Evolutionary conservation across 108 stramenopile genomes (phyloP).

Genomic region (Nitzschia inconspicua): DNA sequence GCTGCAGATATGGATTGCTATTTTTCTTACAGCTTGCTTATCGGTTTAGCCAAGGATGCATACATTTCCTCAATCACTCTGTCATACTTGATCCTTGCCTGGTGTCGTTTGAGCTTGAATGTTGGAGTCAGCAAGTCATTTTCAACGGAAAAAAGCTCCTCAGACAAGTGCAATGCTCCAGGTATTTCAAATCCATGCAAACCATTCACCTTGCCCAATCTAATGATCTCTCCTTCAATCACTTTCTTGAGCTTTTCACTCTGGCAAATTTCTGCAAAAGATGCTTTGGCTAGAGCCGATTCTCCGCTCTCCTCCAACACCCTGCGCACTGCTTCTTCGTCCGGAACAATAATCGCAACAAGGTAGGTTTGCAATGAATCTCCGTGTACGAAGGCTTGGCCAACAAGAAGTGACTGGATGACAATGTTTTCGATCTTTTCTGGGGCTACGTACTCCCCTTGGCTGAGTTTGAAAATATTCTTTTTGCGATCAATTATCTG

Average conservation of each 20-base stretch:
- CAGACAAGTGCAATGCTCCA: slow-evolving; percentile 76
- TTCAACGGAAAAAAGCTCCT: slow-evolving; percentile 70
- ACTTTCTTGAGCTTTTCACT: slow-evolving; percentile 45
- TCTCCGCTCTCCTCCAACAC: slow-evolving; percentile 38
- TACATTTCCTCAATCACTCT: slow-evolving; percentile 86
- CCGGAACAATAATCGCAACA: slow-evolving; percentile 92
- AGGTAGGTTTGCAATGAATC: slow-evolving; percentile 87
- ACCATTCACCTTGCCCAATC: slow-evolving; percentile 59
- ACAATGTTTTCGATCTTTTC: slow-evolving; percentile 97
- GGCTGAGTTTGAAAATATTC: slow-evolving; percentile 96
- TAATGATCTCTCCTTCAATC: slow-evolving; percentile 64
- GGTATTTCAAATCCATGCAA: slow-evolving; percentile 92
- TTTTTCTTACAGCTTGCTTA: slow-evolving; percentile 52
- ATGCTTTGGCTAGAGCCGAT: slow-evolving; percentile 21
- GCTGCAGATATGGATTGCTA: too few relatives aligned
- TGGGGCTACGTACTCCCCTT: slow-evolving; percentile 93
- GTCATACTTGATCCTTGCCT: slow-evolving; percentile 73
- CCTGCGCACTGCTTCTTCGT: slow-evolving; percentile 77
- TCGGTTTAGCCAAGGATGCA: slow-evolving; percentile 34
- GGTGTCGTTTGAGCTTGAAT: slow-evolving; percentile 91
- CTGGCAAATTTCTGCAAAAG: slow-evolving; percentile 76
- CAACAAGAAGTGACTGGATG: slow-evolving; percentile 71
- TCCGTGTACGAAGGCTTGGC: slow-evolving; percentile 93
- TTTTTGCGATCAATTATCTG: slow-evolving; percentile 97
- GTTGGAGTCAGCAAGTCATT: slow-evolving; percentile 93